Conservation (phyloP, 345 rosid species). For the Hirschfeldia incana region DNA sequence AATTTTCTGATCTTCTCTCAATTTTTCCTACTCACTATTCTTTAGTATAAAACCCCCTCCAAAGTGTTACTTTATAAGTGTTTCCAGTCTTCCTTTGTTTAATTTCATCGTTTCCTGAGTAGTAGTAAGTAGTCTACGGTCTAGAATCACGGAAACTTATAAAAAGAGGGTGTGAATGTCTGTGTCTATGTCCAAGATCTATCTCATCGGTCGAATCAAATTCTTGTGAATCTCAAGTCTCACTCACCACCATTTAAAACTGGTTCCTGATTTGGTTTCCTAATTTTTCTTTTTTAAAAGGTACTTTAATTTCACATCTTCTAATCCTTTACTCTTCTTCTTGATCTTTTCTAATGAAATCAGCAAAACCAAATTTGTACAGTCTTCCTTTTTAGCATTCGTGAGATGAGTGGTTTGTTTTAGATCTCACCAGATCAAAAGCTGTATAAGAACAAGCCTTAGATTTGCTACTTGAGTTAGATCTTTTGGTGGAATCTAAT, state of each 20-base stretch:
- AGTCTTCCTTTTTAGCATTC: background rate
- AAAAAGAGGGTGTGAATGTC: background rate
- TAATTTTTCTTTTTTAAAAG: slow-evolving; percentile 5
- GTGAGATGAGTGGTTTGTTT: slow-evolving; percentile 12
- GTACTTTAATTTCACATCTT: background rate
- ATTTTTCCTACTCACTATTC: slow-evolving; percentile 21
- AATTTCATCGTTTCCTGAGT: background rate
- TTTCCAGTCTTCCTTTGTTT: background rate
- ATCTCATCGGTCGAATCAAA: background rate
- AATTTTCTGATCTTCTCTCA: slow-evolving; percentile 7
- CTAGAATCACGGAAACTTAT: slow-evolving; percentile 5
- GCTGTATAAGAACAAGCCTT: background rate
- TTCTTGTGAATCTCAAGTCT: slow-evolving; percentile 24
- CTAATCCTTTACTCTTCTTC: background rate
- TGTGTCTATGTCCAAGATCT: slow-evolving; percentile 17
- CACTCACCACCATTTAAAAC: background rate
- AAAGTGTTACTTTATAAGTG: background rate
- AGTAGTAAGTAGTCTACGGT: background rate
- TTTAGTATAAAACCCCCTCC: slow-evolving; percentile 2
- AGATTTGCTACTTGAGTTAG: slow-evolving; percentile 7
- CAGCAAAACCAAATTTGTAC: background rate
- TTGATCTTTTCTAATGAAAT: background rate
- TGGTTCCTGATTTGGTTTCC: slow-evolving; percentile 10
- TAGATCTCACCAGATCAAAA: slow-evolving; percentile 19
- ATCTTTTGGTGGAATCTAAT: slow-evolving; percentile 2